Base-by-base conservation (phyloP, 306 rosid genomes). In the Arachis stenosperma region DNA sequence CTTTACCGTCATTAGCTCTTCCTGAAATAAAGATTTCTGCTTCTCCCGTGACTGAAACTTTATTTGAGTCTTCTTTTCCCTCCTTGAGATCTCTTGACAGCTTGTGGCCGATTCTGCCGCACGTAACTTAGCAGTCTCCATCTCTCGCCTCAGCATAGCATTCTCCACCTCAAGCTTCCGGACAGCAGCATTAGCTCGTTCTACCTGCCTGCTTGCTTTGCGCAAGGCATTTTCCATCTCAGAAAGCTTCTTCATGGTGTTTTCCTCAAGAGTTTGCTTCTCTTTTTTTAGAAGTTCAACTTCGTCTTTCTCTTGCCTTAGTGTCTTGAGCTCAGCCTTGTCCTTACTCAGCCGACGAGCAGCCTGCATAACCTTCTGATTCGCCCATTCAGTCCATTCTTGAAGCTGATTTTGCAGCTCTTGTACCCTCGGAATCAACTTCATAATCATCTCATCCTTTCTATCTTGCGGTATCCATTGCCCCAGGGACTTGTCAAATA, bases 331-430 rank as follows among this genome's bases (percentile, higher is more conserved):
- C 72, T 91, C 95, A 39, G 84, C 90, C 79, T 86, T 94, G 80
- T 94, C 97, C 87, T 89, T 91, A 69, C 96, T 71, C 79, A 94
- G 84, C 75, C 96, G 83, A 73, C 91, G 86, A 46, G 98, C 96
- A 75, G 97, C 97, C 81, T 94, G 97, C 98, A 91, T 89, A 63
- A 94, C 92, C 86, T 91, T 94, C 79, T 91, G 97, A 74, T 94
- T 91, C 47, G 90, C 97, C 96, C 97, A 94, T 71, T 94, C 92
- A 51, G 90, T 91, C 98, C 98, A 94, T 84, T 89, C 96, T 81
- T 89, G 92, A 46, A 88, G 83, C 81, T 85, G 97, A 80, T 78
- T 87, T 85, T 89, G 89, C 64, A 94, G 84, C 77, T 91, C 98
- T 73, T 61, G 82, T 12, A 78, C 87, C 74, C 86, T 91, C 10